phyloP scores from a whole-genome alignment of 305 asterid species.

The Fraxinus sp. region DNA sequence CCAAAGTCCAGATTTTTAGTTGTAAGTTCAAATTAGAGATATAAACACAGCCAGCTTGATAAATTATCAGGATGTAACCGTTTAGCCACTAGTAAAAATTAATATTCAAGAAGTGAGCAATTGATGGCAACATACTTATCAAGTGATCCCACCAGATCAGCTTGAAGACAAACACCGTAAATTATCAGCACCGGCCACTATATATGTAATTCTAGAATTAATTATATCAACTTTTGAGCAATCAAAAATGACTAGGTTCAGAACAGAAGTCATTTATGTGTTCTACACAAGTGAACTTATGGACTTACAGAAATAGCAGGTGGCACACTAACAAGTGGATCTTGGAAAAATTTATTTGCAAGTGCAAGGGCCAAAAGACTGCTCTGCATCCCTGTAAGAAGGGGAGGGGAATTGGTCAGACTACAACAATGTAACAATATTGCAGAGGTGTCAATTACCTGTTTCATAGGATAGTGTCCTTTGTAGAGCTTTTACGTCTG shows the following conservation, averaged over 20 bases:
- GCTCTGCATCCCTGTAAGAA: constrained; percentile 85
- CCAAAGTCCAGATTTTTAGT: not conserved
- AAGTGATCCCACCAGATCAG: not conserved
- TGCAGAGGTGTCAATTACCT: constrained; percentile 38
- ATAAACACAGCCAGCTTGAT: not conserved
- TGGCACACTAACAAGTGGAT: constrained; percentile 88
- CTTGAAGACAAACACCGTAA: not conserved
- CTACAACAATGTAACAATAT: not conserved
- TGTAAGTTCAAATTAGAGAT: not conserved
- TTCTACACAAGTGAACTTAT: not conserved
- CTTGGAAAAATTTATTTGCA: constrained; percentile 81
- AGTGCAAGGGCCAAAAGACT: constrained; percentile 94
- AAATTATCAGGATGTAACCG: not conserved
- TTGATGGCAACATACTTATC: not conserved
- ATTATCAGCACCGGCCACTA: not conserved
- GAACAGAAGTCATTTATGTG: not conserved
- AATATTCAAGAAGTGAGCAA: not conserved
- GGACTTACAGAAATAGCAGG: constrained; percentile 91
- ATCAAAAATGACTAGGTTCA: not conserved
- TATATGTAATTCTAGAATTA: not conserved
- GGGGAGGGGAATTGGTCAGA: constrained; percentile 13
- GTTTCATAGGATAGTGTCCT: constrained; percentile 93
- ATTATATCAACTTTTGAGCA: not conserved
- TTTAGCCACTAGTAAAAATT: not conserved
- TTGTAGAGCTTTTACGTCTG: constrained; percentile 78